These are phyloP conservation scores for Monosporascus sp. DNA, from an alignment of 2,329 filamentous ascomycete genomes.

Conservation along the genomic window DNA sequence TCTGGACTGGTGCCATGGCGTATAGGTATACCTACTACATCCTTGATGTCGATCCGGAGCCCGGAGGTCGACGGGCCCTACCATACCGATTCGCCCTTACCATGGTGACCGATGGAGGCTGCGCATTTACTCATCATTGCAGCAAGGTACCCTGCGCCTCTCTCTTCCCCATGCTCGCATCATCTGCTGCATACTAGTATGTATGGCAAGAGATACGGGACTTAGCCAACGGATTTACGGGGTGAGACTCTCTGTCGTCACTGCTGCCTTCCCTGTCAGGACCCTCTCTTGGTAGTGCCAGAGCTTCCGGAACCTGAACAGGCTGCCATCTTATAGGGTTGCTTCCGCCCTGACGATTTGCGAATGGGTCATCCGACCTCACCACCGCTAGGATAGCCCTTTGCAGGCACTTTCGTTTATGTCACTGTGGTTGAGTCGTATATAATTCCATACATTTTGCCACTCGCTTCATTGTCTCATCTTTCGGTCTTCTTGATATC, in stretches of 20 bases:
- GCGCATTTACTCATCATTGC: conserved; percentile 2
- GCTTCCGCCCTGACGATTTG: conserved; percentile 23
- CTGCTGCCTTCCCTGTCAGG: conserved; percentile 22
- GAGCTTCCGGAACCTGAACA: conserved; percentile 19
- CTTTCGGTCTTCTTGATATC: neutral
- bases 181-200: conserved; percentile 10
- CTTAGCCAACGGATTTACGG: conserved; percentile 20
- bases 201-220: conserved; percentile 18
- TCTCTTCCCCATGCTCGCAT: neutral
- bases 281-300: conserved; percentile 8
- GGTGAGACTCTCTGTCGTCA: conserved; percentile 22
- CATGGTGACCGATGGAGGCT: neutral
- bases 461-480: neutral
- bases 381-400: conserved; percentile 13
- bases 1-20: neutral
- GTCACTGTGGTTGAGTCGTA: conserved; percentile 12
- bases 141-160: conserved; percentile 8
- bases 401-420: conserved; percentile 15
- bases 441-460: neutral
- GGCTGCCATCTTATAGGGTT: conserved; percentile 50
- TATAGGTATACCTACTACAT: neutral
- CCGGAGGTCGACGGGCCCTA: neutral
- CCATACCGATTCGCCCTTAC: neutral
- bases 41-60: neutral
- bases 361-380: neutral